Percentiles rank a stretch among this genome's conserved stretches.
phyloP scores from a whole-genome alignment of 257 asterid genomes.

The Solanum gracilifrons region DNA sequence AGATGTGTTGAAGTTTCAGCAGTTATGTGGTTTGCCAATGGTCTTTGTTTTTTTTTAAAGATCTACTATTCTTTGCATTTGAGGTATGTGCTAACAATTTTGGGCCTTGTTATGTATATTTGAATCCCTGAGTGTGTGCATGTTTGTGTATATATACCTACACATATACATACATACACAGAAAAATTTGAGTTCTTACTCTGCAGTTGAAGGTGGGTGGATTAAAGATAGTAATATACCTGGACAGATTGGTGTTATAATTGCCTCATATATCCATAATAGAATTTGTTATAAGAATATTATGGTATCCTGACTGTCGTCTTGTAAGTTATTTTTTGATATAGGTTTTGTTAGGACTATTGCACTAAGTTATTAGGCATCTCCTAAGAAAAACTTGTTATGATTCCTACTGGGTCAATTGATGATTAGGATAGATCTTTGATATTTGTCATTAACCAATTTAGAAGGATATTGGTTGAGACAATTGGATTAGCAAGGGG shows the following conservation, averaged over 20 bases:
- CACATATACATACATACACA: too few relatives aligned
- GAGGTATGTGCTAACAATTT: not conserved
- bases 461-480: too few relatives aligned
- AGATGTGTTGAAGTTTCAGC: too few relatives aligned
- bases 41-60: too few relatives aligned
- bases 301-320: not conserved
- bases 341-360: not conserved
- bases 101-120: not conserved
- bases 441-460: too few relatives aligned
- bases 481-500: too few relatives aligned
- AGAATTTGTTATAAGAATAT: not conserved
- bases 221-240: not conserved
- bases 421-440: too few relatives aligned
- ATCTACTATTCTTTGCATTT: not conserved
- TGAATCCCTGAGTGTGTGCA: not conserved
- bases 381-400: too few relatives aligned
- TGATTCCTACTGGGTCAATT: too few relatives aligned
- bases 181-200: not conserved
- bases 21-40: too few relatives aligned
- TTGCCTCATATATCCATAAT: not conserved
- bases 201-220: not conserved
- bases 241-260: not conserved
- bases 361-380: not conserved
- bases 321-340: not conserved
- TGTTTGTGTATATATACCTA: not conserved